phyloP scores from a whole-genome alignment of 352 stramenopile species.

The Peronosclerospora sorghi region DNA sequence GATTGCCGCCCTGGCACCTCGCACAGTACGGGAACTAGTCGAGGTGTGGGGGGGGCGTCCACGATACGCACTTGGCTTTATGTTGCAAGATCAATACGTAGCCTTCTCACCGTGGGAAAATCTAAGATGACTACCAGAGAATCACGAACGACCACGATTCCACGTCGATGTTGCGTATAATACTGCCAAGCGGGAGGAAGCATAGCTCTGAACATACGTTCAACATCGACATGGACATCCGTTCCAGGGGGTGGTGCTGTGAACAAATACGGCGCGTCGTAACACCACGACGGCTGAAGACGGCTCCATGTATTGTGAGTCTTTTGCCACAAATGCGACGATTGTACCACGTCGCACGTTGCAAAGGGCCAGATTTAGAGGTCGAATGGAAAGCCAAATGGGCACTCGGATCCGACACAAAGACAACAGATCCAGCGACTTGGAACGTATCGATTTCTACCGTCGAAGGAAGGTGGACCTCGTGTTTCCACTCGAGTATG shows the following conservation, averaged over 20 bases:
- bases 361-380: constrained; percentile 14
- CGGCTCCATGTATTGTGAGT: neutral
- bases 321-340: constrained; percentile 14
- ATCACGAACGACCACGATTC: constrained; percentile 12
- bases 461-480: constrained; percentile 11
- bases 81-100: constrained; percentile 6
- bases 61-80: constrained; percentile 12
- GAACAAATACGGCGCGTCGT: neutral
- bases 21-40: constrained; percentile 10
- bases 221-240: constrained; percentile 24
- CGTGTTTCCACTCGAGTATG: constrained; percentile 17
- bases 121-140: constrained; percentile 6
- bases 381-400: constrained; percentile 15
- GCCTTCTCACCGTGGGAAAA: constrained; percentile 21
- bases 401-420: constrained; percentile 12
- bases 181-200: constrained; percentile 2
- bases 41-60: constrained; percentile 3
- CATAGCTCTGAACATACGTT: constrained; percentile 12
- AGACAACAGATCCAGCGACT: constrained; percentile 15
- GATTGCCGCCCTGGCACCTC: constrained; percentile 5
- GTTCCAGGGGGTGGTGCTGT: constrained; percentile 12
- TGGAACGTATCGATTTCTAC: neutral
- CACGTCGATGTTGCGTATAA: neutral
- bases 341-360: constrained; percentile 22
- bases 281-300: neutral